These are phyloP conservation scores for Pseudoneurospora amorphoporcata DNA, from an alignment of 495 filamentous ascomycete genomes.

Conservation along the genomic window DNA sequence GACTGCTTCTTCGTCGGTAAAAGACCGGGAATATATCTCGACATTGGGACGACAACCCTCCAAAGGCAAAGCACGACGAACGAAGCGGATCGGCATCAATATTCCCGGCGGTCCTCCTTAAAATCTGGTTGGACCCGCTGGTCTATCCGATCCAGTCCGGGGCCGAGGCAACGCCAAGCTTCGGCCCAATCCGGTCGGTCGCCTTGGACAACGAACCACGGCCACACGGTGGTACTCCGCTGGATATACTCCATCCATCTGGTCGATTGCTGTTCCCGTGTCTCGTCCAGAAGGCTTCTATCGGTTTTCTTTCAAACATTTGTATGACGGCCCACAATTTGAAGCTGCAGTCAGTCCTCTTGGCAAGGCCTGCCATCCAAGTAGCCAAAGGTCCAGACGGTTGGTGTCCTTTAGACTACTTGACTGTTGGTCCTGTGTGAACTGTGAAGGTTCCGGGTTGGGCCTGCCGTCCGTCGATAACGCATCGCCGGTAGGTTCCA, in stretches of 20 bases:
- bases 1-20: not conserved
- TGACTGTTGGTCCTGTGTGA: not conserved
- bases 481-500: not conserved
- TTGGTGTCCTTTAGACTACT: not conserved
- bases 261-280: not conserved
- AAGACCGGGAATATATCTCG: not conserved
- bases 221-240: not conserved
- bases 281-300: not conserved
- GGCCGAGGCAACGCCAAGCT: not conserved
- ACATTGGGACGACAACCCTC: not conserved
- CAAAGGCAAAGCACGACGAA: not conserved
- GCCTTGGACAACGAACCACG: not conserved
- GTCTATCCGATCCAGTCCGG: not conserved
- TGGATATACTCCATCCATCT: not conserved
- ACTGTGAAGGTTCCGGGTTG: not conserved
- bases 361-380: not conserved
- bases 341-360: not conserved
- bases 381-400: not conserved
- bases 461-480: not conserved
- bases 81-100: not conserved
- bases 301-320: not conserved
- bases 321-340: not conserved
- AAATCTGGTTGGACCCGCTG: not conserved
- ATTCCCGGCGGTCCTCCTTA: not conserved
- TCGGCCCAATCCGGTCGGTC: not conserved